Conservation (phyloP, 495 filamentous ascomycete species). For the Parathielavia appendiculata region DNA sequence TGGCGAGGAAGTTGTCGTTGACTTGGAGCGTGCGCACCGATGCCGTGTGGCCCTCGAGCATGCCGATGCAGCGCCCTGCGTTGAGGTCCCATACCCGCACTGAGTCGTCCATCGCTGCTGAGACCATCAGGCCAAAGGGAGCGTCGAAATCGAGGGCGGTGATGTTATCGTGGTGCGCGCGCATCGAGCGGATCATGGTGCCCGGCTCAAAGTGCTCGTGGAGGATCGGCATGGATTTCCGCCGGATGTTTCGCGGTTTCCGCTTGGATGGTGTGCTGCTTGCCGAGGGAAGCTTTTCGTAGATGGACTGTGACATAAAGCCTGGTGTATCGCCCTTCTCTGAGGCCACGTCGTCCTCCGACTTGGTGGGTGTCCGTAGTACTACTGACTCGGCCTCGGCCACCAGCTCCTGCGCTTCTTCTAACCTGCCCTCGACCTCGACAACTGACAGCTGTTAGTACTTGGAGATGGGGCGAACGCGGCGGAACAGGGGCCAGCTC, state of each 20-base stretch:
- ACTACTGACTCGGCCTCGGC: conserved; percentile 61
- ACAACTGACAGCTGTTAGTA: conserved; percentile 50
- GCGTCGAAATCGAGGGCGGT: conserved; percentile 93
- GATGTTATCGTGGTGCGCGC: conserved; percentile 82
- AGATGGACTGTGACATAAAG: conserved; percentile 98
- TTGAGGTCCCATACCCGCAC: conserved; percentile 98
- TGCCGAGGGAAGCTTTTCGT: conserved; percentile 75
- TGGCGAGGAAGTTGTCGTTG: conserved; percentile 92
- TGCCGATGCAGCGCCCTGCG: conserved; percentile 80
- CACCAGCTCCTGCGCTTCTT: conserved; percentile 72
- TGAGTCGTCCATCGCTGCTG: conserved; percentile 91
- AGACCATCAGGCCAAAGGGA: conserved; percentile 92
- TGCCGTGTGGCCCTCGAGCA: conserved; percentile 89
- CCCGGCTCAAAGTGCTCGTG: conserved; percentile 95
- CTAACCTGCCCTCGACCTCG: conserved; percentile 78
- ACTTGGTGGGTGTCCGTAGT: conserved; percentile 48
- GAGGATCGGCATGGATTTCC: conserved; percentile 86
- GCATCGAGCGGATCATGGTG: conserved; percentile 78
- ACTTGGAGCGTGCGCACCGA: conserved; percentile 91
- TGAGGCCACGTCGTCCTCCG: conserved; percentile 50
- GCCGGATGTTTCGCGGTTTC: conserved; percentile 59
- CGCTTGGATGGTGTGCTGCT: conserved; percentile 48
- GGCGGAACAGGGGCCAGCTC: conserved; percentile 27
- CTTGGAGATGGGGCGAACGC: background rate
- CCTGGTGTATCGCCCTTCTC: conserved; percentile 53